Percentiles rank a stretch among this genome's conserved stretches.
phyloP scores from a whole-genome alignment of 306 rosid species.

The Morella rubra region DNA sequence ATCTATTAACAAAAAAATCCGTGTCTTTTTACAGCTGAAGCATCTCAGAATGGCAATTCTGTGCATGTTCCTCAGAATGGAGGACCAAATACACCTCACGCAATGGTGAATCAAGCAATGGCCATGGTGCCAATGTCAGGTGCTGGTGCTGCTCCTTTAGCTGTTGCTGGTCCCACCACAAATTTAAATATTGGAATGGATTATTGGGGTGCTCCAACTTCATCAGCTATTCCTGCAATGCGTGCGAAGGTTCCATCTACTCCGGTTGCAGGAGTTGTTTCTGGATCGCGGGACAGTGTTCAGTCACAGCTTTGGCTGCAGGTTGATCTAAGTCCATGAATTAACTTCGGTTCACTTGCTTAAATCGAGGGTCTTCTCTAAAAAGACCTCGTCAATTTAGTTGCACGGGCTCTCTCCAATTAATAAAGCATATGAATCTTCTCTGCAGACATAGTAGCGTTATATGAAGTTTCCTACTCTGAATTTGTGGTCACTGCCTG shows the following conservation, averaged over 20 bases:
- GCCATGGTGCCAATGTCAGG: slow-evolving; percentile 60
- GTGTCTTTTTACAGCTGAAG: slow-evolving; percentile 53
- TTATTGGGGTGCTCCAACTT: slow-evolving; percentile 84
- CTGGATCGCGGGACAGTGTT: slow-evolving; percentile 83
- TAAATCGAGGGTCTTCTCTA: slow-evolving; percentile 16
- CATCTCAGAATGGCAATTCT: slow-evolving; percentile 79
- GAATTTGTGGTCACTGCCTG: not conserved
- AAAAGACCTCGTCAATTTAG: slow-evolving; percentile 14
- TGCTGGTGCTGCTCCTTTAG: slow-evolving; percentile 68
- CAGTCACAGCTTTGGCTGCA: slow-evolving; percentile 91
- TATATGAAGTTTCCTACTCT: not conserved
- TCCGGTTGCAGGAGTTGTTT: slow-evolving; percentile 76
- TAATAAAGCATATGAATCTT: not conserved
- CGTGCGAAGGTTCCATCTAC: slow-evolving; percentile 79
- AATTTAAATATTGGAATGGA: slow-evolving; percentile 98
- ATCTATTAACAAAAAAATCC: slow-evolving; percentile 19
- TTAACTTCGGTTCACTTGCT: slow-evolving; percentile 18
- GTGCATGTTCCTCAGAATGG: slow-evolving; percentile 77
- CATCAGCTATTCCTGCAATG: slow-evolving; percentile 63
- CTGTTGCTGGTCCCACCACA: slow-evolving; percentile 84
- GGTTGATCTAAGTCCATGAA: slow-evolving; percentile 41
- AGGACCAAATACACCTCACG: slow-evolving; percentile 58
- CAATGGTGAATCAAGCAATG: slow-evolving; percentile 70
- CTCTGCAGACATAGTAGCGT: not conserved
- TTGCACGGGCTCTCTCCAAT: not conserved